Evolutionary conservation across 495 filamentous ascomycete genomes (phyloP).

Genomic region (Penicillium canariense): DNA sequence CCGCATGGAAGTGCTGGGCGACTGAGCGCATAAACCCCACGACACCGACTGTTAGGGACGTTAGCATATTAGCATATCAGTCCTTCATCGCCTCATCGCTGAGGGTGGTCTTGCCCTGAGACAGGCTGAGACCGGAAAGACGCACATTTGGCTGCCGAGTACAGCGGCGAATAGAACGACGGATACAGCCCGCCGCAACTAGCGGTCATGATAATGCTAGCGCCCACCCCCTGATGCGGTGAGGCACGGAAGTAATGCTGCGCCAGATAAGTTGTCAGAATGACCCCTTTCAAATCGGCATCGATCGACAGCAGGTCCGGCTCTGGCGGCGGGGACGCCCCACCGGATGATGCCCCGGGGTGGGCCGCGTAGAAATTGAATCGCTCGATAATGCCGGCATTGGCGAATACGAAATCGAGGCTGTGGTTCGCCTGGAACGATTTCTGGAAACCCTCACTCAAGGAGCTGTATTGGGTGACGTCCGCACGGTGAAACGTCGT

Average conservation of each 20-base stretch:
- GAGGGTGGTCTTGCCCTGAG: not conserved
- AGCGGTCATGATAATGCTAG: conserved; percentile 22
- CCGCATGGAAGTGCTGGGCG: conserved; percentile 6
- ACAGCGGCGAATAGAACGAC: conserved; percentile 17
- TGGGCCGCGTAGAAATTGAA: conserved; percentile 19
- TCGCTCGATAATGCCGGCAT: conserved; percentile 21
- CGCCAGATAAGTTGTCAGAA: conserved; percentile 19
- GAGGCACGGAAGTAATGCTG: conserved; percentile 27
- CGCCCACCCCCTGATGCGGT: conserved; percentile 5
- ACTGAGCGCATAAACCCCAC: conserved; percentile 27
- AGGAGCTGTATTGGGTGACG: conserved; percentile 14
- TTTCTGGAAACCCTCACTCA: conserved; percentile 8
- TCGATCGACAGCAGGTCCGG: conserved; percentile 19
- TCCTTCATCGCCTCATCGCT: not conserved
- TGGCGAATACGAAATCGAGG: conserved; percentile 30
- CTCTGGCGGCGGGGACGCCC: conserved; percentile 12
- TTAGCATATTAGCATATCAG: not conserved
- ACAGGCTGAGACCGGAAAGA: not conserved
- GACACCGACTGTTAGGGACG: conserved; percentile 11
- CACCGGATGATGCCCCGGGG: not conserved
- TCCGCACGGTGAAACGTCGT: conserved; percentile 17
- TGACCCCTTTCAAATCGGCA: conserved; percentile 20
- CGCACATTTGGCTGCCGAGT: conserved; percentile 21
- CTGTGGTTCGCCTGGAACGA: conserved; percentile 5
- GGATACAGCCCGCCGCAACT: conserved; percentile 24